Evolutionary conservation across 2,329 filamentous ascomycete species (phyloP).

Genomic region (Trichoderma asperellum): DNA sequence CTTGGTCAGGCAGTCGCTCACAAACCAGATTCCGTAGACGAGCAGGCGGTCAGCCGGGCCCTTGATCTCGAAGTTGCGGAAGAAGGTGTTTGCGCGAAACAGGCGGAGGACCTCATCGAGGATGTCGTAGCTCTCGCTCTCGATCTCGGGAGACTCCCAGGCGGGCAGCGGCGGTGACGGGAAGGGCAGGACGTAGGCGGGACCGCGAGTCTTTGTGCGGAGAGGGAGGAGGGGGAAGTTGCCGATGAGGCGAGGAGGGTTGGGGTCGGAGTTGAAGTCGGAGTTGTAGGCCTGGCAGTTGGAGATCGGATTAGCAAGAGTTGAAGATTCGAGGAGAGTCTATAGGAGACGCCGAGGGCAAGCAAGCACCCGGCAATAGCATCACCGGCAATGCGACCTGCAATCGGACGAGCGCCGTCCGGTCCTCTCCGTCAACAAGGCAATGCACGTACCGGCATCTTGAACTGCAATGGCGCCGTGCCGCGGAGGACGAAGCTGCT

Average conservation of each 20-base stretch:
- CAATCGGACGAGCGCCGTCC: not conserved
- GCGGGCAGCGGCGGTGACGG: slow-evolving; percentile 61
- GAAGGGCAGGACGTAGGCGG: slow-evolving; percentile 78
- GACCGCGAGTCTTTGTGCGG: slow-evolving; percentile 93
- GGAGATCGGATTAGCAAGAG: slow-evolving; percentile 34
- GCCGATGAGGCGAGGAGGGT: slow-evolving; percentile 64
- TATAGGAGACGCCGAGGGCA: not conserved
- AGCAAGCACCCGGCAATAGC: not conserved
- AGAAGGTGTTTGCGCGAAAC: slow-evolving; percentile 98
- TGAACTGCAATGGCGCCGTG: slow-evolving; percentile 39
- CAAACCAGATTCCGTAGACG: slow-evolving; percentile 94
- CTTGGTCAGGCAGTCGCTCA: slow-evolving; percentile 87
- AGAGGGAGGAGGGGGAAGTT: slow-evolving; percentile 96
- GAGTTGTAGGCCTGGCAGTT: slow-evolving; percentile 85
- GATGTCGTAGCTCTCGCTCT: slow-evolving; percentile 92
- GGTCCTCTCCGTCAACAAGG: slow-evolving; percentile 25
- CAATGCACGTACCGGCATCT: slow-evolving; percentile 51
- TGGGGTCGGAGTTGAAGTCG: slow-evolving; percentile 87
- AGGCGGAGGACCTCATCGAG: slow-evolving; percentile 90
- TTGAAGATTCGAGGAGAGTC: not conserved
- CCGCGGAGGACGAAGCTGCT: slow-evolving; percentile 34
- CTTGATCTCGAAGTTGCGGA: slow-evolving; percentile 99
- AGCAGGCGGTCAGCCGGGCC: slow-evolving; percentile 91
- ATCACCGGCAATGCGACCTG: not conserved
- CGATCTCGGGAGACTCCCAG: slow-evolving; percentile 72